phyloP scores from a whole-genome alignment of 495 filamentous ascomycete genomes.

The Annulohypoxylon nitens region DNA sequence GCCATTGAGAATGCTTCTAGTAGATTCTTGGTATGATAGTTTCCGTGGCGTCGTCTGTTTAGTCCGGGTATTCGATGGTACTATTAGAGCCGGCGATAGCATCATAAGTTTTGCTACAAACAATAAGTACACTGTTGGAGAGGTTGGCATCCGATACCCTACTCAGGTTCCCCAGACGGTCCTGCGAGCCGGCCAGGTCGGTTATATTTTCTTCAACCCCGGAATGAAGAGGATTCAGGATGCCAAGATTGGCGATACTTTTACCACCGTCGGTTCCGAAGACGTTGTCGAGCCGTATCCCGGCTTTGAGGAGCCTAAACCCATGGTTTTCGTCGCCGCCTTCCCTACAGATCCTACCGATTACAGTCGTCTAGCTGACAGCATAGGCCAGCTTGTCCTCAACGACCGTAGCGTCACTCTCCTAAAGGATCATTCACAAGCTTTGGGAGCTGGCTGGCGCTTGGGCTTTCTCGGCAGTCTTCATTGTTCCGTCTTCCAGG shows the following conservation, averaged over 20 bases:
- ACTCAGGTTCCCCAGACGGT: slow-evolving; percentile 83
- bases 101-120: slow-evolving; percentile 87
- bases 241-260: slow-evolving; percentile 95
- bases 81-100: slow-evolving; percentile 83
- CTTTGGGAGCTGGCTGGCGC: slow-evolving; percentile 92
- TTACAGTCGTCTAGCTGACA: slow-evolving; percentile 90
- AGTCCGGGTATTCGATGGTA: slow-evolving; percentile 91
- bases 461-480: slow-evolving; percentile 95
- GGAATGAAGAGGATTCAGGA: slow-evolving; percentile 97
- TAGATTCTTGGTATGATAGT: slow-evolving; percentile 97
- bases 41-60: slow-evolving; percentile 95
- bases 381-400: slow-evolving; percentile 90
- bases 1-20: slow-evolving; percentile 85
- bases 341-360: slow-evolving; percentile 92
- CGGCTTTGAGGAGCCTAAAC: slow-evolving; percentile 96
- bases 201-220: slow-evolving; percentile 96
- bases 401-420: slow-evolving; percentile 96
- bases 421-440: slow-evolving; percentile 93
- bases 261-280: slow-evolving; percentile 85
- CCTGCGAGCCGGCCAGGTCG: slow-evolving; percentile 91
- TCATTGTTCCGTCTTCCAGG: slow-evolving; percentile 98
- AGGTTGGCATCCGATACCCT: slow-evolving; percentile 97
- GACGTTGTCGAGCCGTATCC: slow-evolving; percentile 82
- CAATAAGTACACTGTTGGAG: slow-evolving; percentile 89
- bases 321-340: slow-evolving; percentile 98